phyloP scores from a whole-genome alignment of 805 yeast genomes.

The Starmerella riodocensis region DNA sequence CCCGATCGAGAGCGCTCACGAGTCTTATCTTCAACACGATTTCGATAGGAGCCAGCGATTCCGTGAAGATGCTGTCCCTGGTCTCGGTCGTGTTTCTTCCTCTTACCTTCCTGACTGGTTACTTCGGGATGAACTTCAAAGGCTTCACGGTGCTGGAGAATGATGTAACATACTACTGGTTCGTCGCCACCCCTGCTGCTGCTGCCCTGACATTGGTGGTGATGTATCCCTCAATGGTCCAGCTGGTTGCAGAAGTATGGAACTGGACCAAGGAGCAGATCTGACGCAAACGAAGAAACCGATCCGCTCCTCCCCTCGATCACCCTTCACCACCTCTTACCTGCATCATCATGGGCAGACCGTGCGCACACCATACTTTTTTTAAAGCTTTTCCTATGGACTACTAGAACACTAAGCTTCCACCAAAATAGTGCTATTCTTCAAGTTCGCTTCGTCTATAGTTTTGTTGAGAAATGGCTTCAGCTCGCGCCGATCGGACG shows the following conservation, averaged over 20 bases:
- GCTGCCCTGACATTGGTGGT: conserved; percentile 23
- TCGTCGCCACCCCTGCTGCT: conserved; percentile 32
- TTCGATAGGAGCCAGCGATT: conserved; percentile 41
- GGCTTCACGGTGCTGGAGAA: conserved; percentile 31
- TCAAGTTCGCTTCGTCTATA: conserved; percentile 61
- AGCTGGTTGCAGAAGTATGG: conserved; percentile 11
- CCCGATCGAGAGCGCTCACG: conserved; percentile 38
- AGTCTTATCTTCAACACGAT: conserved; percentile 45
- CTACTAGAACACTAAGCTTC: conserved; percentile 32
- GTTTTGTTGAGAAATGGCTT: conserved; percentile 40
- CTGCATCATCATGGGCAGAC: neutral
- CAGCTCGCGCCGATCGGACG: conserved; percentile 48
- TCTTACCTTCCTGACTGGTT: conserved; percentile 47
- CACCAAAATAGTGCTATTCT: conserved; percentile 65
- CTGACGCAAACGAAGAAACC: neutral
- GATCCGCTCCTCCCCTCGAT: no score
- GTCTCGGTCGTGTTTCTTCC: conserved; percentile 49
- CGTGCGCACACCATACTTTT: neutral
- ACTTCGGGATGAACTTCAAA: conserved; percentile 45
- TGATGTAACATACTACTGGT: conserved; percentile 37
- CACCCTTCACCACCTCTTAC: no score
- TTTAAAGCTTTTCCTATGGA: neutral
- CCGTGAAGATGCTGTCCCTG: conserved; percentile 41
- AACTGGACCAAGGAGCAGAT: conserved; percentile 20
- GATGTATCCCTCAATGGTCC: conserved; percentile 19